A percentile compares a stretch with the other conserved stretches of the same genome.
phyloP scores from a whole-genome alignment of 371 early-diverging fungal species.

The Aphelidium insulamus region DNA sequence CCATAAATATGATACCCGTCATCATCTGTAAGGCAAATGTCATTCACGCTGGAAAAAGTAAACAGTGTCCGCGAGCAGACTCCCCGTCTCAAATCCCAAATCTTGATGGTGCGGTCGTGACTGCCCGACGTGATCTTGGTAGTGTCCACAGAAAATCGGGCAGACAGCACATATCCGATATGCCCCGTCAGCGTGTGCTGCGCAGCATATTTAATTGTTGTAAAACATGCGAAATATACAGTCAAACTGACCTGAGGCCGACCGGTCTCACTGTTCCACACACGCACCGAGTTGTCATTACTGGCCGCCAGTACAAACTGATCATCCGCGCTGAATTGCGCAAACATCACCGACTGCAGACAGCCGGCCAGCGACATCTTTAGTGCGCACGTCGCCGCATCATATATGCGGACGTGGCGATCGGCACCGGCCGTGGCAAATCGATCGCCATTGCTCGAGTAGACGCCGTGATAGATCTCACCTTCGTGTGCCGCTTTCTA shows the following conservation, averaged over 20 bases:
- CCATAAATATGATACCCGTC: conserved; percentile 29
- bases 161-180: conserved; percentile 73
- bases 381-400: conserved; percentile 40
- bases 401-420: conserved; percentile 59
- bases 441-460: conserved; percentile 44
- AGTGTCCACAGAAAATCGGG: conserved; percentile 56
- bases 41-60: conserved; percentile 83
- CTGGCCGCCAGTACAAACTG: conserved; percentile 62
- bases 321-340: conserved; percentile 48
- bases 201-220: not conserved
- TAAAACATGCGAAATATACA: not conserved
- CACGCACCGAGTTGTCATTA: conserved; percentile 68
- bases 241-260: conserved; percentile 18
- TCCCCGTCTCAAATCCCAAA: conserved; percentile 80
- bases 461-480: conserved; percentile 57
- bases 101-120: conserved; percentile 84
- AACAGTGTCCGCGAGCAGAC: conserved; percentile 70
- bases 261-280: conserved; percentile 60
- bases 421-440: conserved; percentile 76
- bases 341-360: conserved; percentile 56
- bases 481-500: too few relatives aligned
- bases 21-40: conserved; percentile 53
- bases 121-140: conserved; percentile 67
- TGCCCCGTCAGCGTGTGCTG: conserved; percentile 87
- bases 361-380: conserved; percentile 54